Base-by-base conservation (phyloP, 768 basidiomycete genomes). In the Austroboletus eburneus region DNA sequence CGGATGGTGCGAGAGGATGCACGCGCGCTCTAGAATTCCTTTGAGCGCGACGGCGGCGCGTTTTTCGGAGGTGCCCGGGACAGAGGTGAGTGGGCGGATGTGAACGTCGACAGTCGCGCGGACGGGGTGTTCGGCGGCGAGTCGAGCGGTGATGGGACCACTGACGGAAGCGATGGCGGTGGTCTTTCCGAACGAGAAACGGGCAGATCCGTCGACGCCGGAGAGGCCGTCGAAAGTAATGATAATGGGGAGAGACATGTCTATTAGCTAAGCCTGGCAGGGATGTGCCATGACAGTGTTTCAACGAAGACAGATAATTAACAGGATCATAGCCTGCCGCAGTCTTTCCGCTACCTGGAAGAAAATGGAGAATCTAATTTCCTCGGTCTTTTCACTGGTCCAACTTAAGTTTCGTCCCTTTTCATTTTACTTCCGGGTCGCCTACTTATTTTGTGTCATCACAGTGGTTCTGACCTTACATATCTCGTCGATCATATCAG, bases 111-210 rank as follows among this genome's bases (percentile, higher is more conserved):
- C 77, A 0, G 86, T 81, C 0, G 87, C 81, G 45, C 80, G 78
- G 10, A 81, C 81, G 9, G 89, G 78, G 24, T 79, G 75, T 67
- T 92, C 91, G 8, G 76, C 65, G 3, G 80, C 77, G 8, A 81
- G 70, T 16, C 87, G 75, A 40, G 84, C 84, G 52, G 91, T 82
- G 37, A 91, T 83, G 17, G 91, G 91, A 0, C 91, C 90, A 13
- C 87, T 87, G 29, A 90, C 63, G 5, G 89, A 89, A 8, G 84
- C 80, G 17, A 90, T 63, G 3, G 81, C 85, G 63, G 56, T 46
- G 42, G 45, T 49, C 17, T 40, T n/a, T 9, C 30, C 55, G 17
- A 47, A 50, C 1, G 49, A 78, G 57, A 90, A 91, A 21, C 80
- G 72, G 2, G 85, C 87, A 3, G 86, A 88, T 1, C 86, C 86